Evolutionary conservation across 2,329 filamentous ascomycete species (phyloP), one percentile per base, ranked within the genome.

Genomic region (Ceratocystis colombiana): DNA sequence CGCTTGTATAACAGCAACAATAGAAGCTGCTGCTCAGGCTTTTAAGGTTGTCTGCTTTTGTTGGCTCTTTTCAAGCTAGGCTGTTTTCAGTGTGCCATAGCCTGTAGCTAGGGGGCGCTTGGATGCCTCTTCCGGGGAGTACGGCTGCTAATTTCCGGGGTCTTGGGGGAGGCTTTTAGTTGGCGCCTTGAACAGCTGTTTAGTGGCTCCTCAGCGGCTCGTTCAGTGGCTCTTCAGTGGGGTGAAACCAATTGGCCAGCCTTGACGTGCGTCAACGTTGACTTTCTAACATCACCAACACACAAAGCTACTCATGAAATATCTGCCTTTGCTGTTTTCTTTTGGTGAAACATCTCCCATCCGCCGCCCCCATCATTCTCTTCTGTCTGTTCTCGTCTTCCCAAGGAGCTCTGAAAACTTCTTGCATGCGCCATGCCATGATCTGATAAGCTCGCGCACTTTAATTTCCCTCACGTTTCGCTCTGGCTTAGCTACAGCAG

Each of bases 21-120:
- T 15, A 4, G 37, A 15, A 12, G 37, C 37, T 41, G 37, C 12
- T 15, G 12, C 37, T 41, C 37, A 41, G 37, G 37, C 37, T 41
- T 41, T 41, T 12, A 12, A 3, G 10, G 37, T 41, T 41, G 37
- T 41, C 3, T 3, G 3, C 10, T 12, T 41, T 41, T 15, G 37
- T 4, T 41, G 28, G 12, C n/a, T n/a, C n/a, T 33, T 61, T 61
- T 22, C 2, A 57, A 57, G 53, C 53, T 25, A 10, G 3, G 55
- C 55, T 59, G 55, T 28, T 17, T 59, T 59, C 30, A 59, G 25
- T n/a, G 55, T 37, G 25, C 8, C 17, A 25, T 12, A 5, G 12
- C 55, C 55, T 59, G 55, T 59, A 59, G 30, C 33, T 59, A 33
- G 55, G 12, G 37, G 55, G 33, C 55, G n/a, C 55, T 59, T 59